A percentile compares a stretch with the other conserved stretches of the same genome.
These are phyloP conservation scores for Phlebopus sp. DNA, from an alignment of 1,284 basidiomycete species.

Conservation along the genomic window DNA sequence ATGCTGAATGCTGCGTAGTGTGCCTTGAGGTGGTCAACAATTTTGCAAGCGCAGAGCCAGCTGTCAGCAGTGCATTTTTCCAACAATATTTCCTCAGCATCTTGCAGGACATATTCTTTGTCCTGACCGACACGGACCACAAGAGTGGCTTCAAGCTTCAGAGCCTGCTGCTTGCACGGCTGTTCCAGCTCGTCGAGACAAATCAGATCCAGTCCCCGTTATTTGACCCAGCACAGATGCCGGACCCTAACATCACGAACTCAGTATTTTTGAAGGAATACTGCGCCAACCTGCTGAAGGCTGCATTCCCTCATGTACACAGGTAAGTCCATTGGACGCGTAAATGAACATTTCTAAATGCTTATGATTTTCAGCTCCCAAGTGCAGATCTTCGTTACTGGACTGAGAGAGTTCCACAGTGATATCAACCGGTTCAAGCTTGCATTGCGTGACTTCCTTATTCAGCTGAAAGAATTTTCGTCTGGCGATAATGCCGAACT, in stretches of 20 bases:
- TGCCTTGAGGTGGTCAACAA: constrained; percentile 96
- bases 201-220: constrained; percentile 82
- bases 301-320: constrained; percentile 89
- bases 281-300: constrained; percentile 81
- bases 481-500: constrained; percentile 76
- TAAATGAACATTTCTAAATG: constrained; percentile 15
- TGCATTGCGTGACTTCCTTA: constrained; percentile 88
- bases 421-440: constrained; percentile 95
- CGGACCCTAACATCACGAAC: constrained; percentile 80
- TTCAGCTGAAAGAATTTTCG: constrained; percentile 92
- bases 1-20: constrained; percentile 49
- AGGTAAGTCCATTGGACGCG: constrained; percentile 48
- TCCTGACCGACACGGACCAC: constrained; percentile 97
- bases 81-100: constrained; percentile 92
- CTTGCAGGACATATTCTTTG: constrained; percentile 96
- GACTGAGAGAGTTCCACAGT: constrained; percentile 81
- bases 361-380: constrained; percentile 46
- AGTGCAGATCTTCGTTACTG: constrained; percentile 77
- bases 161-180: constrained; percentile 83
- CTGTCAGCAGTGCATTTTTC: constrained; percentile 81
- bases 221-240: constrained; percentile 76
- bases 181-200: constrained; percentile 92
- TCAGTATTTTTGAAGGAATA: constrained; percentile 85
- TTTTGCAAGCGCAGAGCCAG: constrained; percentile 80
- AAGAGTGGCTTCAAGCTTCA: constrained; percentile 97